Evolutionary conservation across 2,329 filamentous ascomycete genomes (phyloP).

Genomic region (Aspergillus pseudoviridinutans): DNA sequence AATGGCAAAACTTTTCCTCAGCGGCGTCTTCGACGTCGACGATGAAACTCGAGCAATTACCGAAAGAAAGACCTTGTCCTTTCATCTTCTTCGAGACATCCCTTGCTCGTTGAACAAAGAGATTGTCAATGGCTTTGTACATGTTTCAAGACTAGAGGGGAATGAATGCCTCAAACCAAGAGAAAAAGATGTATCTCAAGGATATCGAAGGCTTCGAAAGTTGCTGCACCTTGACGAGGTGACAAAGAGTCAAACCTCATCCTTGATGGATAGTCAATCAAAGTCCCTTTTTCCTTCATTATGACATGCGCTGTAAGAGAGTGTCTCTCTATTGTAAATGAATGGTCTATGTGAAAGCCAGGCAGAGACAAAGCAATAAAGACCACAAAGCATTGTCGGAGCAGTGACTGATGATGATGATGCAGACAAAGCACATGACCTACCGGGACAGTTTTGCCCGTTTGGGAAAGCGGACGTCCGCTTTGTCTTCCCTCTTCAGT

Average conservation of each 20-base stretch:
- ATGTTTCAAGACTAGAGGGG: background rate
- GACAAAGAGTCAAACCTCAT: background rate
- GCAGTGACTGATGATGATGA: too few species aligned
- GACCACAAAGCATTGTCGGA: background rate
- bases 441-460: conserved; percentile 30
- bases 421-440: conserved; percentile 4
- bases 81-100: background rate
- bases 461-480: conserved; percentile 17
- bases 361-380: background rate
- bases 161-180: background rate
- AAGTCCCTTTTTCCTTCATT: too few species aligned
- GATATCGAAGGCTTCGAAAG: background rate
- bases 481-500: too few species aligned
- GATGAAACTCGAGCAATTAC: background rate
- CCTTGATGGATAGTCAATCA: background rate
- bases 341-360: background rate
- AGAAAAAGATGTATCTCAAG: background rate
- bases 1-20: background rate
- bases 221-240: background rate
- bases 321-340: background rate
- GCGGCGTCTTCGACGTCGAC: background rate
- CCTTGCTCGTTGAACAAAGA: background rate
- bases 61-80: background rate
- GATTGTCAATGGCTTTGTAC: background rate
- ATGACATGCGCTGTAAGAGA: background rate